Conservation (phyloP, 805 yeast genomes). For the Hanseniaspora nectarophila region DNA sequence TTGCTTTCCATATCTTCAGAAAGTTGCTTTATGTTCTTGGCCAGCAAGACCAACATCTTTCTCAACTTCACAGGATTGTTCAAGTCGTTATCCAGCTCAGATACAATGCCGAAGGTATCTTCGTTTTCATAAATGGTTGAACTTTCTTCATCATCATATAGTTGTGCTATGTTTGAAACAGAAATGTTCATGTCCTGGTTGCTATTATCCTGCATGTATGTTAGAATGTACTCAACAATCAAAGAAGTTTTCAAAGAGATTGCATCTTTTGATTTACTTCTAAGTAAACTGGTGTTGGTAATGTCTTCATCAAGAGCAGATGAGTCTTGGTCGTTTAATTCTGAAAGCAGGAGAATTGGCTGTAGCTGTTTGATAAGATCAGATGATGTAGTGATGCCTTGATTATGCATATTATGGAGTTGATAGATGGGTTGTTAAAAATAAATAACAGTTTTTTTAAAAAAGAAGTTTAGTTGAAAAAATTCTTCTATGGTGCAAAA, state of each 20-base stretch:
- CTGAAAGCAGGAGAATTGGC: constrained; percentile 2
- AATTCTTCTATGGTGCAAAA: background rate
- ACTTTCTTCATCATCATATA: background rate
- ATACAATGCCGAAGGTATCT: background rate
- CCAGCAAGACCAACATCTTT: constrained; percentile 1
- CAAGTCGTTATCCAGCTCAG: background rate
- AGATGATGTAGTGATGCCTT: constrained; percentile 1
- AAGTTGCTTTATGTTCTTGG: background rate
- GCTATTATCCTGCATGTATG: constrained; percentile 4
- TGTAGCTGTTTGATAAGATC: constrained; percentile 10
- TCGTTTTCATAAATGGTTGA: background rate
- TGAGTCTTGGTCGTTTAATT: background rate
- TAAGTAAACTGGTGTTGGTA: constrained; percentile 5
- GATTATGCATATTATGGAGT: background rate
- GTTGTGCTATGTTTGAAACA: background rate
- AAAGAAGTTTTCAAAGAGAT: background rate
- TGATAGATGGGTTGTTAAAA: background rate
- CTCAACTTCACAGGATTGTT: background rate
- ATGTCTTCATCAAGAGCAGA: constrained; percentile 8
- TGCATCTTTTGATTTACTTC: background rate
- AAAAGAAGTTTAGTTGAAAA: background rate
- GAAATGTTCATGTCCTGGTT: too few relatives aligned
- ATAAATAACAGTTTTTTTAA: too few relatives aligned
- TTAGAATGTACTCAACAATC: constrained; percentile 5
- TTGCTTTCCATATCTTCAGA: background rate